These are phyloP conservation scores for Calonectria ilicicola DNA, from an alignment of 2,329 filamentous ascomycete genomes.

Conservation along the genomic window DNA sequence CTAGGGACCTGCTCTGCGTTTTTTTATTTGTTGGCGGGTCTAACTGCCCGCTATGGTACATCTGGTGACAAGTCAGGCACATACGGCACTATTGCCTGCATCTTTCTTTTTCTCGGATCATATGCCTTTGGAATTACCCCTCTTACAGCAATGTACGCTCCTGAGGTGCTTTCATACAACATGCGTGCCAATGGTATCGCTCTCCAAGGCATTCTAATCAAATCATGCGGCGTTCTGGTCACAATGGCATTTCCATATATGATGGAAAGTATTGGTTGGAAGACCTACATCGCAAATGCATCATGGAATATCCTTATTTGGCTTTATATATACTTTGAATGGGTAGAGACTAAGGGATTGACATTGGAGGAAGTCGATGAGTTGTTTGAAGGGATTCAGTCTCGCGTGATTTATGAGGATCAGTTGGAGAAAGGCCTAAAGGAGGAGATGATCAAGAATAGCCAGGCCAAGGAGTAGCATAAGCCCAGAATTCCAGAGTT, in stretches of 20 bases:
- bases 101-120: not conserved
- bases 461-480: not conserved
- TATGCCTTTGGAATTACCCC: not conserved
- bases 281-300: not conserved
- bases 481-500: not conserved
- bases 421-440: not conserved
- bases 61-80: not conserved
- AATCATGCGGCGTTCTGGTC: not conserved
- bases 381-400: not conserved
- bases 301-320: not conserved
- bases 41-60: not conserved
- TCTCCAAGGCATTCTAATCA: not conserved
- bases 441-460: not conserved
- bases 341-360: conserved; percentile 1
- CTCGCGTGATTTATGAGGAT: not conserved
- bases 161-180: not conserved
- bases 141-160: not conserved
- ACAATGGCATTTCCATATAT: conserved; percentile 1
- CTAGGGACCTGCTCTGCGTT: not conserved
- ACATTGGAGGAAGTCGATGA: not conserved
- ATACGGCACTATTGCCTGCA: not conserved
- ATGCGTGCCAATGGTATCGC: conserved; percentile 1
- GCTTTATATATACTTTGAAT: not conserved
- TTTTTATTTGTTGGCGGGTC: not conserved
- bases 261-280: conserved; percentile 3